Evolutionary conservation across 768 basidiomycete genomes (phyloP).

Genomic region (Suillus lakei): DNA sequence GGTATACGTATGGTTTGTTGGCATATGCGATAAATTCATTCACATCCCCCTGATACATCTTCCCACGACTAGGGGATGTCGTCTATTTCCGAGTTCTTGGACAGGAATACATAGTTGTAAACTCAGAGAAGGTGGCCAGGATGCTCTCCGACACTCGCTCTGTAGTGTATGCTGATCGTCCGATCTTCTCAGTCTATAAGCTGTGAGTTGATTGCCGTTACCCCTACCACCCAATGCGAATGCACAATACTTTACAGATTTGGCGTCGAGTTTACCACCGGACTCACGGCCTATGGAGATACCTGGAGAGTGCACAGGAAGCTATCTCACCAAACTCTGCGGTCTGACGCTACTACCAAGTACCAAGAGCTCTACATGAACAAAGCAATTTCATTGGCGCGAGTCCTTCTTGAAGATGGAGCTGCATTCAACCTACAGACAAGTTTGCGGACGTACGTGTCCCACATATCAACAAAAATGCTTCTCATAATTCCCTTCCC

Average conservation of each 20-base stretch:
- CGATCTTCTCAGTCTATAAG: too few species aligned
- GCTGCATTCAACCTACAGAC: not conserved
- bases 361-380: slow-evolving; percentile 11
- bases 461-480: not conserved
- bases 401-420: slow-evolving; percentile 2
- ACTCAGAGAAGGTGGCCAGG: too few species aligned
- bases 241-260: slow-evolving; percentile 1
- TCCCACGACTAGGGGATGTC: too few species aligned
- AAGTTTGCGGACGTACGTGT: slow-evolving; percentile 11
- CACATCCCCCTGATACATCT: too few species aligned
- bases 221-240: slow-evolving; percentile 10
- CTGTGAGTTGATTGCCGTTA: too few species aligned
- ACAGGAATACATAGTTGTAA: too few species aligned
- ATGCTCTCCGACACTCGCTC: too few species aligned
- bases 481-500: not conserved
- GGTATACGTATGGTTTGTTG: too few species aligned
- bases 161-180: too few species aligned
- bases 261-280: slow-evolving; percentile 14
- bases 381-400: slow-evolving; percentile 5
- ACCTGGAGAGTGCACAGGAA: slow-evolving; percentile 22
- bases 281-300: slow-evolving; percentile 19
- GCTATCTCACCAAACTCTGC: slow-evolving; percentile 17
- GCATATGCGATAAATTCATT: too few species aligned
- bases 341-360: slow-evolving; percentile 8
- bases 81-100: too few species aligned